Evolutionary conservation across 352 stramenopile species (phyloP).

Genomic region (Saprolegnia parasitica): DNA sequence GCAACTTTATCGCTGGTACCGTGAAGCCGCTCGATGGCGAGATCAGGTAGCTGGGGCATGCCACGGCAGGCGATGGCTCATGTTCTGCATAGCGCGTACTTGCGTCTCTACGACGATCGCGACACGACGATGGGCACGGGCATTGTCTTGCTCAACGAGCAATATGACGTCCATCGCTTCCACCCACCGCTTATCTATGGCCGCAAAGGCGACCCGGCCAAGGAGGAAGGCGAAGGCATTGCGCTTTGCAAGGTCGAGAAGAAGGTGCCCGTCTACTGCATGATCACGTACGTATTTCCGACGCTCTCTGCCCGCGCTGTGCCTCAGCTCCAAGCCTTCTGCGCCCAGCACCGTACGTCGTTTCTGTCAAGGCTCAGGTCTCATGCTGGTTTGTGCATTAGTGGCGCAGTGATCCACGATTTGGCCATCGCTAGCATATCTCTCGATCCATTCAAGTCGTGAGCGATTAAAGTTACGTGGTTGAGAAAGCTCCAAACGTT

Average conservation of each 20-base stretch:
- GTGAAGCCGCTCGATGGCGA: slow-evolving; percentile 62
- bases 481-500: neutral
- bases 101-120: slow-evolving; percentile 74
- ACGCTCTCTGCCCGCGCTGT: slow-evolving; percentile 70
- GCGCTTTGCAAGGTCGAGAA: slow-evolving; percentile 58
- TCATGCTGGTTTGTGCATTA: too few relatives aligned
- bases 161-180: slow-evolving; percentile 82
- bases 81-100: slow-evolving; percentile 35
- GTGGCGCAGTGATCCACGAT: too few relatives aligned
- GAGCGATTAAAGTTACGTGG: neutral
- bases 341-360: slow-evolving; percentile 31
- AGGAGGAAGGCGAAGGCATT: slow-evolving; percentile 67
- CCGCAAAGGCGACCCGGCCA: slow-evolving; percentile 52
- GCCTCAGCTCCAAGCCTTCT: slow-evolving; percentile 75
- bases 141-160: slow-evolving; percentile 65
- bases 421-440: too few relatives aligned
- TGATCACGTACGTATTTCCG: slow-evolving; percentile 80
- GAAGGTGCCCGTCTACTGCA: slow-evolving; percentile 49
- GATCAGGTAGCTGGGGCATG: slow-evolving; percentile 36
- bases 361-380: neutral
- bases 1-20: slow-evolving; percentile 46
- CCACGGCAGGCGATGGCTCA: slow-evolving; percentile 22
- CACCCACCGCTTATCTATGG: slow-evolving; percentile 75
- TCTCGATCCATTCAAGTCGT: neutral
- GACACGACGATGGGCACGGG: slow-evolving; percentile 67